Evolutionary conservation across 2,329 filamentous ascomycete genomes (phyloP), one percentile per base, ranked within the genome.

Genomic region (Curvularia verruculosa): DNA sequence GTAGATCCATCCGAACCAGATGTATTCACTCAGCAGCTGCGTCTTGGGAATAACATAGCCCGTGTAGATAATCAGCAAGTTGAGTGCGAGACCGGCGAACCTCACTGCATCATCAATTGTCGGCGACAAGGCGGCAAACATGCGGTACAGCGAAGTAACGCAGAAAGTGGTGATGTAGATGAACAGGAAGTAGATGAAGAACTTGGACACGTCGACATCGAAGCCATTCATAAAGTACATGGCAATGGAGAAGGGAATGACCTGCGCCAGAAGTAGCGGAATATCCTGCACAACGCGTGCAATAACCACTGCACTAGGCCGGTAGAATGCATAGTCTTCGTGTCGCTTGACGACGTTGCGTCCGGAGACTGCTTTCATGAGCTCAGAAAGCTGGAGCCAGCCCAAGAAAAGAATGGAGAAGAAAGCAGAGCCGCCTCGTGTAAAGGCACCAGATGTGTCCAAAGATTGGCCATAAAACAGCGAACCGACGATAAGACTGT

Each of bases 321-420:
- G 82, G 67, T 89, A 89, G 72, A 89, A 89, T 0, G 86, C 87
- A 67, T 89, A 90, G 31, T 87, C 84, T 47, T 85, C 83, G 66
- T 90, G 87, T 37, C 87, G 86, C 75, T 78, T 88, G 61, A 84
- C 91, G 18, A 95, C 87, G 0, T 82, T 82, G 53, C 91, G 83
- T 5, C 90, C 88, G 49, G 85, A 84, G 8, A 94, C 87, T 43
- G 89, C 90, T 61, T 88, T 89, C 83, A 90, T 91, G 52, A 93
- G 81, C 73, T 96, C 91, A 0, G 88, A 86, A 46, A 96, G 78
- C 58, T 93, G 90, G 5, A 95, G 81, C 87, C 87, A 89, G 54
- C 79, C 82, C 5, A 89, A 79, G 75, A 89, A 88, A 28, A 89
- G 72, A 60, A 89, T 86, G 1, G 84, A 86, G 76, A 89, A 89